Evolutionary conservation across 2,329 filamentous ascomycete species (phyloP), one percentile per base, ranked within the genome.

Genomic region (Herpomyces periplanetae): DNA sequence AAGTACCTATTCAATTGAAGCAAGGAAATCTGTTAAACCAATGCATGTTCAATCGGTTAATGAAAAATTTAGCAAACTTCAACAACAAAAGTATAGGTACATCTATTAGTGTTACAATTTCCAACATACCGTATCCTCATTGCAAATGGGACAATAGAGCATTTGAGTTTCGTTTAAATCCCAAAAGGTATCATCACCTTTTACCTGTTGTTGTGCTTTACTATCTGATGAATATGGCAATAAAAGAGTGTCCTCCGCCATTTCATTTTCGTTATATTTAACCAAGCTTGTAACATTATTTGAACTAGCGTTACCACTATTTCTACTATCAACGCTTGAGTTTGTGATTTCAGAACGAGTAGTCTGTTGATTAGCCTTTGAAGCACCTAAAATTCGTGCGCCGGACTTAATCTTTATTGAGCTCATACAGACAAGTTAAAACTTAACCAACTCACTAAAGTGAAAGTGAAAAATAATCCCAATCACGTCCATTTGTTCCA

Each of bases 101-200:
- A 12, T 13, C 8, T 11, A 15, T 25, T 19, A 16, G 10, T 6
- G 19, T 8, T 6, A 7, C n/a, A 16, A 14, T 11, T 10, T 8
- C 8, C 16, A 19, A 31, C 42, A 26, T 43, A 80, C 71, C 80
- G 96, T 96, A 39, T 88, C 73, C 41, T 91, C 84, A 29, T 60
- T 71, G 40, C 80, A 96, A 34, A 96, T 96, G n/a, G 80, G 80
- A 37, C 80, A 96, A 21, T 75, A 56, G 23, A 96, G 55, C 36
- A 52, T 52, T n/a, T n/a, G n/a, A n/a, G n/a, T n/a, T n/a, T n/a
- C n/a, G n/a, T n/a, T n/a, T n/a, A n/a, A n/a, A n/a, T n/a, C n/a
- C n/a, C n/a, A n/a, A n/a, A n/a, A n/a, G n/a, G n/a, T n/a, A n/a
- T n/a, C n/a, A n/a, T n/a, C n/a, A n/a, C n/a, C n/a, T n/a, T n/a